Conservation (phyloP, 148 eudicot species). For the Silene uniflora region DNA sequence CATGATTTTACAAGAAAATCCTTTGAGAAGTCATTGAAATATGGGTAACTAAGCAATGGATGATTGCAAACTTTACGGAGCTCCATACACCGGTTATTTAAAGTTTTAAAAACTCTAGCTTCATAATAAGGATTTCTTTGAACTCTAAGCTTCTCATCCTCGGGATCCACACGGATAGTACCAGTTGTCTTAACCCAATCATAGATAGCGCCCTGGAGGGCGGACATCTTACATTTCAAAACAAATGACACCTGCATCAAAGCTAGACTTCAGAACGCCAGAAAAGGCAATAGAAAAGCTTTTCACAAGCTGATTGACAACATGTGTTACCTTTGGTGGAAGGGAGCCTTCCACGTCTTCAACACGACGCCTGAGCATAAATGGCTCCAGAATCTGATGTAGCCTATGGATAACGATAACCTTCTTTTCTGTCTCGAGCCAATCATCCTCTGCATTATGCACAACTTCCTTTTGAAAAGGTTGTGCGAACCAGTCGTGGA, state of each 20-base stretch:
- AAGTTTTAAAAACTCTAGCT: conserved; percentile 55
- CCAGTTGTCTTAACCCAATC: conserved; percentile 98
- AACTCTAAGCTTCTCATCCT: conserved; percentile 72
- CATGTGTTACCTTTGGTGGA: conserved; percentile 83
- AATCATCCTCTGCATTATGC: conserved; percentile 87
- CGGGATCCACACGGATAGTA: conserved; percentile 91
- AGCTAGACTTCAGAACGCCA: conserved; percentile 30
- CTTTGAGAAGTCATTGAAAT: conserved; percentile 70
- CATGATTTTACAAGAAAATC: conserved; percentile 93
- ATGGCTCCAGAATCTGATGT: conserved; percentile 97
- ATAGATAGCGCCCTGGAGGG: conserved; percentile 80
- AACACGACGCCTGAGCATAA: conserved; percentile 98
- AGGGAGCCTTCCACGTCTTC: conserved; percentile 99
- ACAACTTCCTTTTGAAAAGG: conserved; percentile 91
- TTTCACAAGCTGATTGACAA: background rate
- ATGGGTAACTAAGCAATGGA: conserved; percentile 94
- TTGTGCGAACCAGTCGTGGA: conserved; percentile 98
- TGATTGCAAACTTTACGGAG: conserved; percentile 95
- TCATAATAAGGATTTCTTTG: conserved; percentile 71
- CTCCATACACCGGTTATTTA: conserved; percentile 96
- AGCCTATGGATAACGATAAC: conserved; percentile 95
- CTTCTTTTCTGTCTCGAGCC: conserved; percentile 99
- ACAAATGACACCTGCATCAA: conserved; percentile 77
- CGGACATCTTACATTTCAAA: conserved; percentile 89
- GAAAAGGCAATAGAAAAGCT: background rate